Evolutionary conservation across 1,139 yeast genomes (phyloP).

Genomic region (Magnusiomyces ingens): DNA sequence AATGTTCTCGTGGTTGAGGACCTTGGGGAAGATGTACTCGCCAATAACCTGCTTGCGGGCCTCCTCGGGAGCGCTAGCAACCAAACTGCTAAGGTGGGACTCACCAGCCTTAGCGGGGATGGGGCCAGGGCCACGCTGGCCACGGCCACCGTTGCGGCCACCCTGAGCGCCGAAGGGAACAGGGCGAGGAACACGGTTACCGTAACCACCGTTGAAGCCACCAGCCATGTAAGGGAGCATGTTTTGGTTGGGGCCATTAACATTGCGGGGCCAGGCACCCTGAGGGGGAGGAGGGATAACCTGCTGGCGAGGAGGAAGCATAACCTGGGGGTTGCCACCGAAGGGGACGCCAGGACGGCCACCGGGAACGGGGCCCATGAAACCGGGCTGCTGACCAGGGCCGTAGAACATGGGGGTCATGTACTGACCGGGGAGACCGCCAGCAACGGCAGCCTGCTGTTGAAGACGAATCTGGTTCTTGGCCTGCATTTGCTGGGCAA

Average conservation of each 20-base stretch:
- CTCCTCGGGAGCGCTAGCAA: conserved; percentile 47
- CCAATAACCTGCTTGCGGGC: conserved; percentile 97
- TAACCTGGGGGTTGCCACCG: conserved; percentile 84
- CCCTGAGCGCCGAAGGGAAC: conserved; percentile 27
- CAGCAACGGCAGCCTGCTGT: conserved; percentile 63
- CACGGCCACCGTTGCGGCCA: conserved; percentile 21
- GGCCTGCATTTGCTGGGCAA: conserved; percentile 97
- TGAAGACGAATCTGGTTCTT: conserved; percentile 98
- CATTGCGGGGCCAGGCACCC: conserved; percentile 56
- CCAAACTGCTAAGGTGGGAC: conserved; percentile 30
- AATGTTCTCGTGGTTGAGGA: conserved; percentile 77
- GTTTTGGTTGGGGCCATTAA: conserved; percentile 27
- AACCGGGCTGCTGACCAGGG: conserved; percentile 70
- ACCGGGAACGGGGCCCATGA: conserved; percentile 59
- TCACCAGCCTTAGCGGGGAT: conserved; percentile 20
- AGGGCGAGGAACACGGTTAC: conserved; percentile 17
- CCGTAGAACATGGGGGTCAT: conserved; percentile 93
- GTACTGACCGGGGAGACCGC: conserved; percentile 88
- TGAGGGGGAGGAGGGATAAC: conserved; percentile 59
- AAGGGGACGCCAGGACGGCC: conserved; percentile 78
- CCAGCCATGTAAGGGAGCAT: conserved; percentile 60
- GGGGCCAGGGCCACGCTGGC: conserved; percentile 20
- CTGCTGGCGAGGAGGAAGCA: conserved; percentile 69
- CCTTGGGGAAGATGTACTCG: conserved; percentile 94
- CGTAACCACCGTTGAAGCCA: conserved; percentile 42